These are phyloP conservation scores for Colletotrichum sp. DNA, from an alignment of 2,329 filamentous ascomycete genomes.

Conservation along the genomic window DNA sequence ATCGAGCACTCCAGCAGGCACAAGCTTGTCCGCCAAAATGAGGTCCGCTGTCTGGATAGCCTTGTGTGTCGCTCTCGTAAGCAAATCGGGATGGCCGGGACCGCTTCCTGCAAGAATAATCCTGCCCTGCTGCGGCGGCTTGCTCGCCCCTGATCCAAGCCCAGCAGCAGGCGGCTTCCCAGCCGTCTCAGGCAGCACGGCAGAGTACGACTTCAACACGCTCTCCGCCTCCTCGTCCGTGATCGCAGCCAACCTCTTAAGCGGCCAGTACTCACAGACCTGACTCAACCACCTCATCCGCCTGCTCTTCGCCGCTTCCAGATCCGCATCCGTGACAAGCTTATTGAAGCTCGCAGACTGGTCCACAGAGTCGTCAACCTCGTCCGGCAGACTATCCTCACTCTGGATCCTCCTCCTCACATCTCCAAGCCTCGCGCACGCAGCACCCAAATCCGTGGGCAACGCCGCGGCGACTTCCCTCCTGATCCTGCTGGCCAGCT, in stretches of 20 bases:
- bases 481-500: slow-evolving; percentile 86
- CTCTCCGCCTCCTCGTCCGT: slow-evolving; percentile 78
- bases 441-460: slow-evolving; percentile 75
- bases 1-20: slow-evolving; percentile 83
- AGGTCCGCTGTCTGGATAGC: slow-evolving; percentile 78
- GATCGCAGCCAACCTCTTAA: slow-evolving; percentile 80
- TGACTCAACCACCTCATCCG: slow-evolving; percentile 93
- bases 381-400: slow-evolving; percentile 63
- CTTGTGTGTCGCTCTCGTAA: slow-evolving; percentile 82
- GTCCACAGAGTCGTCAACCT: slow-evolving; percentile 67
- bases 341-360: slow-evolving; percentile 87
- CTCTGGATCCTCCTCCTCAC: slow-evolving; percentile 75
- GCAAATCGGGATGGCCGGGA: slow-evolving; percentile 88
- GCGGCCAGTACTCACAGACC: slow-evolving; percentile 98
- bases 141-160: background rate
- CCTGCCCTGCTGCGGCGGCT: slow-evolving; percentile 55
- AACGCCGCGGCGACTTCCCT: slow-evolving; percentile 85
- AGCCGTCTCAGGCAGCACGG: background rate
- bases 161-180: background rate
- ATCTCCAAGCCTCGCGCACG: slow-evolving; percentile 78
- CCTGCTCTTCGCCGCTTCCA: slow-evolving; percentile 75
- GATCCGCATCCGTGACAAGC: slow-evolving; percentile 76
- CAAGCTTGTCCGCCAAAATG: slow-evolving; percentile 86
- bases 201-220: slow-evolving; percentile 76
- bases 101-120: slow-evolving; percentile 92